Base-by-base conservation (phyloP, 2,329 filamentous ascomycete genomes). In the Zopfia rhizophila region DNA sequence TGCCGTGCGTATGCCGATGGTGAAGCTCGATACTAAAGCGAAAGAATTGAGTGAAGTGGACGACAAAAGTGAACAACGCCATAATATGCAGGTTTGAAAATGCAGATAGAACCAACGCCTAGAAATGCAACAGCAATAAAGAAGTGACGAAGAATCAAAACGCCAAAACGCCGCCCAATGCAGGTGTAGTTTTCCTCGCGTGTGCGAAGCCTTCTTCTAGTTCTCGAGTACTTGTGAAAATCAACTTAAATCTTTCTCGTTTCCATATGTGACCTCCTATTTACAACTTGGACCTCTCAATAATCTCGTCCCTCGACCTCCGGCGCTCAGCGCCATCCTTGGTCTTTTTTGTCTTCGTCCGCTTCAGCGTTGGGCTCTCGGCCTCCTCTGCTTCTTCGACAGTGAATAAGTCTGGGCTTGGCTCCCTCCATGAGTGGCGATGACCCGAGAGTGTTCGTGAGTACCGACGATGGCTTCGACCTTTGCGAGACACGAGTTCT, bases 361-460 rank as follows among this genome's bases (percentile, higher is more conserved):
- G 59, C 36, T 62, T 53, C 13, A 65, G 47, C 22, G 54, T 41
- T 19, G 56, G 51, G 16, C 41, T 44, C 33, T 69, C 67, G 11
- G 68, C 68, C 51, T 73, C 71, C 23, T 68, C 69, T 6, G 72
- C 72, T 48, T 75, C 72, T 31, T 69, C 65, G 19, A 75, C 70
- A 14, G 72, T 75, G 56, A 73, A 75, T 1, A 75, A 60, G 37
- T 73, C 72, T 1, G 66, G 66, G 45, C 69, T 72, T 11, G 72
- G 72, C 40, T 72, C 72, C 14, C 70, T 58, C 68, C 72, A 75
- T 35, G 72, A 73, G 49, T 74, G 72, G 14, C 68, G 65, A 37
- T 71, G 66, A 12, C 72, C 71, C 18, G 67, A 72, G 6, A 72
- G 60, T 7, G 69, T 73, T 12, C 71, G 61, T 25, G 63, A 66